Base-by-base conservation (phyloP, 345 rosid genomes). In the Eucalyptus polyanthemos region DNA sequence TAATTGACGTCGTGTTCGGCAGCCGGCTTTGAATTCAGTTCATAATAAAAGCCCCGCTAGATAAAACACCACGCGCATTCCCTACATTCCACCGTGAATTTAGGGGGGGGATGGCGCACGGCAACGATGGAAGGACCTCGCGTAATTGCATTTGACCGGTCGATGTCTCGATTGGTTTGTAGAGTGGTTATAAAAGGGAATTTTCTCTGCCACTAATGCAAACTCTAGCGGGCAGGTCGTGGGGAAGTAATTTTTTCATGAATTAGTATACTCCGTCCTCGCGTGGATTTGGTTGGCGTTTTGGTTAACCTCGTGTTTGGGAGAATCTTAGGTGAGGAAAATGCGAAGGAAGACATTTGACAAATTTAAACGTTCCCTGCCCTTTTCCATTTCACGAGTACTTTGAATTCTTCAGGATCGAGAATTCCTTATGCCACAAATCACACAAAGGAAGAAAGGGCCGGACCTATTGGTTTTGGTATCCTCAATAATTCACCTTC, bases 91-190 rank as follows among this genome's bases (percentile, higher is more conserved):
- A 27, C 69, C 15, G 31, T 12, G 8, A 60, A 60, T 60, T 60
- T 27, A 27, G 69, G 69, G 14, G 14, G 31, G 37, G 5, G 16
- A 13, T 4, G 69, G 17, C 17, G 9, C 34, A 9, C 3, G 16
- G 72, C 72, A 7, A n/a, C 19, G 4, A n/a, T 65, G 72, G 72
- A 65, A 14, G 76, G 16, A 14, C 17, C 37, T n/a, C 21, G 37
- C 0, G 37, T 4, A 2, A 65, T 65, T 0, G 4, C 8, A 62
- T 29, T 6, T 27, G 69, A 62, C 34, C 4, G 16, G n/a, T n/a
- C 19, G 37, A n/a, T 14, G 76, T n/a, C 76, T 65, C 10, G 0
- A 65, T n/a, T 16, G 19, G 19, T 62, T 12, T 1, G 31, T 6
- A 3, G 69, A 10, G 69, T 1, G 17, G 31, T 62, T 27, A 62